Evolutionary conservation across 208 protist genomes (phyloP), one percentile per base, ranked within the genome.

Genomic region (Herpetomonas muscarum): DNA sequence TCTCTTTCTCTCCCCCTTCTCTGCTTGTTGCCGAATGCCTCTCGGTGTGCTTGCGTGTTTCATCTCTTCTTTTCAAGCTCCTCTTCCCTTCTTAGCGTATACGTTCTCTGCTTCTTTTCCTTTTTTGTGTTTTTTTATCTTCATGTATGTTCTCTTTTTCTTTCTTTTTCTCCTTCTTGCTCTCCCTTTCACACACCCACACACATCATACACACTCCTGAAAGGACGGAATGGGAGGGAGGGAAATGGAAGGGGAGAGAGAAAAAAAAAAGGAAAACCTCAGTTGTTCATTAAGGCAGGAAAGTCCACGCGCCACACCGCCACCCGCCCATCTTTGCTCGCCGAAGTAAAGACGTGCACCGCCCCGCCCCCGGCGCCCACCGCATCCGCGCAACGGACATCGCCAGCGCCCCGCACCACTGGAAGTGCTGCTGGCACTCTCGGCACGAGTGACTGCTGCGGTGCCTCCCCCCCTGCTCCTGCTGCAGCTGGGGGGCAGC

Each of bases 261-360:
- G 7, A 56, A 45, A 45, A 56, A 56, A 9, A 42, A 56, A 25
- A 45, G 7, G 21, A n/a, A 5, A 45, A 10, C n/a, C 17, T 34
- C 22, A 9, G 19, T 48, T 28, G 22, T 73, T 60, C 36, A 45
- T 44, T 17, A 85, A 39, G 10, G 73, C 45, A 22, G 63, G 64
- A 49, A 92, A 80, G 45, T 92, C 85, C 0, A 92, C 62, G 21
- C 79, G 81, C 81, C 85, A 92, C 21, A 92, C 17, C 6, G 81
- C 78, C 51, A 92, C 67, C 13, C 70, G 76, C 29, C 70, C 66
- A 58, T 89, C 85, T 25, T 78, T 77, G 52, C 85, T 81, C 13
- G 63, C 75, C 3, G 81, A 85, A 31, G 74, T 73, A 60, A 88
- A 92, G 24, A 92, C 39, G 55, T 86, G 85, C 15, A 92, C 72